Evolutionary conservation across 2,329 filamentous ascomycete genomes (phyloP).

Genomic region (Exophiala calicioides): DNA sequence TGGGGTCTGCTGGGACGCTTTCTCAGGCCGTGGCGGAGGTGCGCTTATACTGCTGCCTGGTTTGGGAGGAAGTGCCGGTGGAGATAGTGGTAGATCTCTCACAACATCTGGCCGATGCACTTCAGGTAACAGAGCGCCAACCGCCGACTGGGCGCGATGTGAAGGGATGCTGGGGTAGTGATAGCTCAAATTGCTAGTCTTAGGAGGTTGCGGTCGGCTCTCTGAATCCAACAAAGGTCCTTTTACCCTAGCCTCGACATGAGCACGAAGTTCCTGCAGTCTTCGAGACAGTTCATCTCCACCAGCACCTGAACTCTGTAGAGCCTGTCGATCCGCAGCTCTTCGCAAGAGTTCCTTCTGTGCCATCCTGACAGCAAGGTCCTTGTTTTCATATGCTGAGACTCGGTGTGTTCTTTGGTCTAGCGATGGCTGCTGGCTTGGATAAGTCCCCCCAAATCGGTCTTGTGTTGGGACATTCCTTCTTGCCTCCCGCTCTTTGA

Average conservation of each 20-base stretch:
- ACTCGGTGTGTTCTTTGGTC: slow-evolving; percentile 52
- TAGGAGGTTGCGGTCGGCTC: slow-evolving; percentile 29
- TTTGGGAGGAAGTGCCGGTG: slow-evolving; percentile 28
- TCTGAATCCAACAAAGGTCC: slow-evolving; percentile 1
- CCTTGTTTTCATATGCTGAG: slow-evolving; percentile 69
- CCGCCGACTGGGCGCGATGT: slow-evolving; percentile 13
- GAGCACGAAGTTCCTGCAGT: slow-evolving; percentile 33
- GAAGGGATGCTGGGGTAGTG: slow-evolving; percentile 47
- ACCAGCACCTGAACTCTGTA: slow-evolving; percentile 55
- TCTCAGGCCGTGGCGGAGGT: slow-evolving; percentile 33
- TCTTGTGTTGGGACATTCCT: slow-evolving; percentile 13
- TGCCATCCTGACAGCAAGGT: slow-evolving; percentile 75
- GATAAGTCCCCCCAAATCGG: slow-evolving; percentile 2
- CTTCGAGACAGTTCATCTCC: slow-evolving; percentile 54
- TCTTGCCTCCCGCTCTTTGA: slow-evolving; percentile 47
- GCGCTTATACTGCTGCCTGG: slow-evolving; percentile 11
- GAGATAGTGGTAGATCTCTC: slow-evolving; percentile 7
- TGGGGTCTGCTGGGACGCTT: slow-evolving; percentile 10
- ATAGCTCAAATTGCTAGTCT: slow-evolving; percentile 35
- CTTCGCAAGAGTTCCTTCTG: slow-evolving; percentile 70
- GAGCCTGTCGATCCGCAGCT: slow-evolving; percentile 60
- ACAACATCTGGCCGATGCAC: background rate
- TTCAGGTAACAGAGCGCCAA: slow-evolving; percentile 5
- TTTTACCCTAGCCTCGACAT: slow-evolving; percentile 23
- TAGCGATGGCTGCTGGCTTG: slow-evolving; percentile 1